Conservation (phyloP, 2,329 filamentous ascomycete genomes). For the Drechslerella stenobrocha region DNA sequence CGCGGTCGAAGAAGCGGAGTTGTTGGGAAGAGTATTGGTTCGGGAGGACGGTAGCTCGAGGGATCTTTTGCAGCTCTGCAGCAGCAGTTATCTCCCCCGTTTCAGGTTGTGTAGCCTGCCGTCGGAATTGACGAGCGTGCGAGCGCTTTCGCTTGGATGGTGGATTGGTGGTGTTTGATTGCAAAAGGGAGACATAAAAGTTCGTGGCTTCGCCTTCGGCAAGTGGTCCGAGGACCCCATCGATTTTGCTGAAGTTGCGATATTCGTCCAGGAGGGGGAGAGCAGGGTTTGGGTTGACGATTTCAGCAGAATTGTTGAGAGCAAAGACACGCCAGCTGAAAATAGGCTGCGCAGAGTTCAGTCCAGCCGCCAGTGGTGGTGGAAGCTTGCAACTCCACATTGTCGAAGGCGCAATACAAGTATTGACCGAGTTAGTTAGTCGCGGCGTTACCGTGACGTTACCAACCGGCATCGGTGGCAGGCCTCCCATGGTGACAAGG, state of each 20-base stretch:
- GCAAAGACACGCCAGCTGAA: conserved; percentile 35
- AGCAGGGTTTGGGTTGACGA: conserved; percentile 23
- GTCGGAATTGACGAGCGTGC: conserved; percentile 37
- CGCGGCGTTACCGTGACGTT: conserved; percentile 35
- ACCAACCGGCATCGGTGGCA: conserved; percentile 35
- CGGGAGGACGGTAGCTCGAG: conserved; percentile 23
- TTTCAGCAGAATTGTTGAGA: conserved; percentile 20
- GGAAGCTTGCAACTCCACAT: conserved; percentile 46
- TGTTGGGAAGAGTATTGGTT: conserved; percentile 63
- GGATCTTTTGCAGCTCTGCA: conserved; percentile 8
- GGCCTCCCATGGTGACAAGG: conserved; percentile 14
- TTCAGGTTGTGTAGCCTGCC: not conserved
- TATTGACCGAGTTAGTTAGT: conserved; percentile 29
- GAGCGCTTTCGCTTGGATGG: conserved; percentile 22
- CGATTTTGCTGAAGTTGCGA: conserved; percentile 43
- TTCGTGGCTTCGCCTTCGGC: conserved; percentile 34
- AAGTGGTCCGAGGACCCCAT: conserved; percentile 18
- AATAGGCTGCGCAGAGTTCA: conserved; percentile 14
- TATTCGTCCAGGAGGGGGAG: conserved; percentile 24
- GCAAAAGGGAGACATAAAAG: conserved; percentile 36
- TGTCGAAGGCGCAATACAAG: conserved; percentile 35
- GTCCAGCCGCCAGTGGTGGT: conserved; percentile 23
- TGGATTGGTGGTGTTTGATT: conserved; percentile 7
- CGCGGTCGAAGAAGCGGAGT: conserved; percentile 82
- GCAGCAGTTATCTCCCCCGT: not conserved